Conservation (phyloP, 768 basidiomycete genomes). For the Trametes sanguinea region DNA sequence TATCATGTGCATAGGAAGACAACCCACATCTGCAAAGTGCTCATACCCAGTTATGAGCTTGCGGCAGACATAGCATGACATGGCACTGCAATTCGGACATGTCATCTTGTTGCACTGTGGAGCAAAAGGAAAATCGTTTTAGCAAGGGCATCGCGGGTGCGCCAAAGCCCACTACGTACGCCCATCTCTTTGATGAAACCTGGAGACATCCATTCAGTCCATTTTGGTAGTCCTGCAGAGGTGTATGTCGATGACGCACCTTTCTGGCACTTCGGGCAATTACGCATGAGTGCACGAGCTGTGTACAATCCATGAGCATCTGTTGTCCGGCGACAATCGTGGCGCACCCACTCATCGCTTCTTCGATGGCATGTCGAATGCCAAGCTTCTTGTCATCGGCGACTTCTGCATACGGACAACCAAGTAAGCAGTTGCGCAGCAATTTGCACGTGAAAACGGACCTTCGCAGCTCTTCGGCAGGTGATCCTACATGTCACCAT, state of each 20-base stretch:
- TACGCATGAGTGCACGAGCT: constrained; percentile 84
- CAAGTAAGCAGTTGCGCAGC: background rate
- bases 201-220: constrained; percentile 31
- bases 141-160: background rate
- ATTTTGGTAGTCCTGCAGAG: too few species aligned
- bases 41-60: constrained; percentile 73
- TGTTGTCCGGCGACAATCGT: background rate
- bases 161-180: constrained; percentile 43
- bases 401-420: constrained; percentile 48
- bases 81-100: constrained; percentile 67
- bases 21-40: constrained; percentile 62
- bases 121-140: background rate
- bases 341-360: constrained; percentile 81
- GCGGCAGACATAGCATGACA: constrained; percentile 87
- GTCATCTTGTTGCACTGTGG: constrained; percentile 89
- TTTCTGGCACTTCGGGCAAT: constrained; percentile 85
- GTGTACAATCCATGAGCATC: constrained; percentile 10
- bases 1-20: background rate
- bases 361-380: constrained; percentile 78
- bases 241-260: constrained; percentile 41
- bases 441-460: constrained; percentile 26
- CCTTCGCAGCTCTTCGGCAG: constrained; percentile 81
- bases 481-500: constrained; percentile 58
- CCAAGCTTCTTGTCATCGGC: constrained; percentile 76
- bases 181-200: constrained; percentile 81